A percentile compares a stretch with the other conserved stretches of the same genome.
These are phyloP conservation scores for Buddleja alternifolia DNA, from an alignment of 257 asterid genomes.

Conservation along the genomic window DNA sequence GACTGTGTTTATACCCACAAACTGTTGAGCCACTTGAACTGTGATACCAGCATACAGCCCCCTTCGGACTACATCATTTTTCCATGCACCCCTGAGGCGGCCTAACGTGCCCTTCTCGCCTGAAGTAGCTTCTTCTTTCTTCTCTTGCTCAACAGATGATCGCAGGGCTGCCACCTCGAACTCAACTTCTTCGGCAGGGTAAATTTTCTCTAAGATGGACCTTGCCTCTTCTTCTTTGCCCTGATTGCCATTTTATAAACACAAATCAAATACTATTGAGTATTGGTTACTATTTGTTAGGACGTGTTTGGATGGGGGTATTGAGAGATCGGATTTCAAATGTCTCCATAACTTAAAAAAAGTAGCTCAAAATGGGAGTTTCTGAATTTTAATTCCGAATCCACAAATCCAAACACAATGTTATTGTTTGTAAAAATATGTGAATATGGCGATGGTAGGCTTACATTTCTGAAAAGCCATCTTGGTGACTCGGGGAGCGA, in stretches of 20 bases:
- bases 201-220: slow-evolving; percentile 42
- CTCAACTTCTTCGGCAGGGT: slow-evolving; percentile 48
- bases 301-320: too few species aligned
- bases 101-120: slow-evolving; percentile 35
- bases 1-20: slow-evolving; percentile 70
- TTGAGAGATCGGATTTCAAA: too few species aligned
- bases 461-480: slow-evolving; percentile 53
- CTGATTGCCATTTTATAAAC: slow-evolving; percentile 19
- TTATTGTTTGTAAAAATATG: neutral
- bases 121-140: slow-evolving; percentile 6
- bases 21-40: slow-evolving; percentile 70
- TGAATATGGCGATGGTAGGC: neutral
- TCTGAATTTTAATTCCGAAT: too few species aligned
- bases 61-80: slow-evolving; percentile 48
- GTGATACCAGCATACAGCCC: slow-evolving; percentile 57
- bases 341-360: too few species aligned
- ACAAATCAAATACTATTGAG: too few species aligned
- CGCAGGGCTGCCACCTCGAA: slow-evolving; percentile 35
- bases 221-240: slow-evolving; percentile 42
- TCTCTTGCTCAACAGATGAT: slow-evolving; percentile 41
- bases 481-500: slow-evolving; percentile 61
- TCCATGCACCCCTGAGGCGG: slow-evolving; percentile 46
- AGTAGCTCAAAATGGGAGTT: too few species aligned
- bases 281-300: too few species aligned
- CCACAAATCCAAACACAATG: too few species aligned